Evolutionary conservation across 352 stramenopile species (phyloP), one percentile per base, ranked within the genome.

Genomic region (Phytophthora hybrid): DNA sequence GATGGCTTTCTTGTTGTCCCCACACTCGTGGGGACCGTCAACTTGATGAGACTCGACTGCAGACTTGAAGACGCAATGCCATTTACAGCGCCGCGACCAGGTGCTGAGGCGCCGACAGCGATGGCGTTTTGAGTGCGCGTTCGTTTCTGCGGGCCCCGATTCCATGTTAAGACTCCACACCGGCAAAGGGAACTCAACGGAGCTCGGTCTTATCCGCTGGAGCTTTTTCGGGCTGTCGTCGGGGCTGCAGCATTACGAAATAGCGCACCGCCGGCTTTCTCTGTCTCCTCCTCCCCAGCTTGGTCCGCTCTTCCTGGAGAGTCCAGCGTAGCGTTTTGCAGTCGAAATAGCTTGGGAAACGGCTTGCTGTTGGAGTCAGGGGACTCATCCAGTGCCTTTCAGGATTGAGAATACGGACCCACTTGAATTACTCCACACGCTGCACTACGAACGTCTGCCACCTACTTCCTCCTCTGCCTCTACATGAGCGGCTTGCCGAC

Each of bases 401-500:
- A n/a, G 39, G 3, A 23, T 21, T 19, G 44, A 52, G 44, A 74
- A 70, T 64, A 63, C 62, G 53, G 41, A 66, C 59, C 19, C 41
- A 74, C 66, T 74, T 74, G 52, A 59, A 49, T 72, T 70, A 66
- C 65, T 11, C 47, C 31, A 53, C 19, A 21, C n/a, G 23, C 29
- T 58, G 37, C 41, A 59, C 47, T 73, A 39, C 26, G 44, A 71
- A 69, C 31, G 57, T 44, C 47, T 70, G 46, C 23, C 49, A 46
- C n/a, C 21, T 55, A 26, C 21, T 41, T 19, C 8, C 31, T 19
- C 8, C 31, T 18, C 55, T 32, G 54, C 57, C n/a, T 52, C 16
- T 71, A 81, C 62, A 80, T 59, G 31, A 84, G 62, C 21, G 72
- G 78, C 44, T 81, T 81, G n/a, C 78, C 78, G 34, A 84, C 78